Evolutionary conservation across 441 rosid species (phyloP).

Genomic region (Omphalea diandra): DNA sequence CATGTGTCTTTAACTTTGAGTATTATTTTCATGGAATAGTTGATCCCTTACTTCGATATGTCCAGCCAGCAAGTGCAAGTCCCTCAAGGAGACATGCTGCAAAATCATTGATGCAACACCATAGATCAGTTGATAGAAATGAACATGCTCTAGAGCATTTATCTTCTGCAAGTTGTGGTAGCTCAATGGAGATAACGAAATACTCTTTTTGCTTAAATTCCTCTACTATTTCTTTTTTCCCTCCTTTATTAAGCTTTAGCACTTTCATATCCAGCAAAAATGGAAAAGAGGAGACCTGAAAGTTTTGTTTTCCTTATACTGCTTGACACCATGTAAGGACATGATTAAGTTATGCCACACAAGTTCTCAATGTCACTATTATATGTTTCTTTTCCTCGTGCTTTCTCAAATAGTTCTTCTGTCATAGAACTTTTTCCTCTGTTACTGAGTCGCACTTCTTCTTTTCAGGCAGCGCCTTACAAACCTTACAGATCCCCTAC

Average conservation of each 20-base stretch:
- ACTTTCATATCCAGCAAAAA: no score
- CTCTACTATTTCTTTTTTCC: not conserved
- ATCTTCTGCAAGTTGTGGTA: constrained; percentile 57
- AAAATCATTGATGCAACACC: constrained; percentile 37
- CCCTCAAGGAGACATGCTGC: constrained; percentile 48
- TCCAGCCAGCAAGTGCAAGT: constrained; percentile 59
- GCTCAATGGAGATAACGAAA: constrained; percentile 56
- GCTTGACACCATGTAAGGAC: not conserved
- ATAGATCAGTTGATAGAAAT: constrained; percentile 35
- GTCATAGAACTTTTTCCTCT: not conserved
- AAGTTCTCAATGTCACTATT: not conserved
- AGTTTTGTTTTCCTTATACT: no score
- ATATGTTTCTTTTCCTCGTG: not conserved
- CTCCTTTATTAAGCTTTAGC: no score
- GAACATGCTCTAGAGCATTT: constrained; percentile 33
- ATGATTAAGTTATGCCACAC: not conserved
- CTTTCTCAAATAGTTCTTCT: not conserved
- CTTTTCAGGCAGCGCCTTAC: constrained; percentile 48
- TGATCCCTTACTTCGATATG: constrained; percentile 27
- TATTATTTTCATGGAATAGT: not conserved
- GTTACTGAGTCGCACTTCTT: not conserved
- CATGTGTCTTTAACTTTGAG: not conserved
- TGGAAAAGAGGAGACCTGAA: no score
- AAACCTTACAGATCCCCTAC: constrained; percentile 54
- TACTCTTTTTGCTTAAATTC: not conserved